Evolutionary conservation across 2,329 filamentous ascomycete genomes (phyloP).

Genomic region (Botrytis aclada): DNA sequence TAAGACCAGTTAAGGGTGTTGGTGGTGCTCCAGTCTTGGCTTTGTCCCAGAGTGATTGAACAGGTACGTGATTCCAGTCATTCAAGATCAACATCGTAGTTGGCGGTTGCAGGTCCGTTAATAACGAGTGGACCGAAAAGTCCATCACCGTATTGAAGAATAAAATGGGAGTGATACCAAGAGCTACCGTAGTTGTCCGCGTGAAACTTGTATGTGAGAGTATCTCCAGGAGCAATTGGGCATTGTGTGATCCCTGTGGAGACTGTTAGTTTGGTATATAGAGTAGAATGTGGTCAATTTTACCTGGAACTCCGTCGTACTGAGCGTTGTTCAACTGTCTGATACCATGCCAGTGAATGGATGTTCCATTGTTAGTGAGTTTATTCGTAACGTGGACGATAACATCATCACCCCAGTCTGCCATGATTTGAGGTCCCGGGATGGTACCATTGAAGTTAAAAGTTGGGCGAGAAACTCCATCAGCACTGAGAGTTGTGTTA

Average conservation of each 20-base stretch:
- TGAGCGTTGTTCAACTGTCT: slow-evolving; percentile 43
- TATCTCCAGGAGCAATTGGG: slow-evolving; percentile 47
- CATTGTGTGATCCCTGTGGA: slow-evolving; percentile 41
- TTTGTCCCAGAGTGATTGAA: slow-evolving; percentile 39
- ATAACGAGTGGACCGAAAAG: slow-evolving; percentile 44
- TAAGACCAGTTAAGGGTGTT: slow-evolving; percentile 44
- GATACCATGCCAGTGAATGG: slow-evolving; percentile 52
- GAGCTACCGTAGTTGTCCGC: slow-evolving; percentile 35
- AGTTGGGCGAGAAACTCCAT: slow-evolving; percentile 51
- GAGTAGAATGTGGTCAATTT: not conserved
- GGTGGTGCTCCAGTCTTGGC: slow-evolving; percentile 5
- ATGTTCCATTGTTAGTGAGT: slow-evolving; percentile 44
- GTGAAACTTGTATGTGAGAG: slow-evolving; percentile 37
- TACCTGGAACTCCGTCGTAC: slow-evolving; percentile 39
- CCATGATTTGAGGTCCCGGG: slow-evolving; percentile 42
- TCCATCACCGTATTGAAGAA: slow-evolving; percentile 47
- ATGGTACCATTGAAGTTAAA: slow-evolving; percentile 41
- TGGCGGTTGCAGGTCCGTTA: slow-evolving; percentile 34
- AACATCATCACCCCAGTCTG: slow-evolving; percentile 37
- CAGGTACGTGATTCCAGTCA: slow-evolving; percentile 34
- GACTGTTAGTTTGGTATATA: not conserved
- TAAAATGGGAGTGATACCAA: slow-evolving; percentile 55
- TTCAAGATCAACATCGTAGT: slow-evolving; percentile 23
- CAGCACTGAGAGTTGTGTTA: slow-evolving; percentile 37
- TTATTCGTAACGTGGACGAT: slow-evolving; percentile 39